Evolutionary conservation across 805 yeast genomes (phyloP).

Genomic region (Kluyveromyces aestuarii): DNA sequence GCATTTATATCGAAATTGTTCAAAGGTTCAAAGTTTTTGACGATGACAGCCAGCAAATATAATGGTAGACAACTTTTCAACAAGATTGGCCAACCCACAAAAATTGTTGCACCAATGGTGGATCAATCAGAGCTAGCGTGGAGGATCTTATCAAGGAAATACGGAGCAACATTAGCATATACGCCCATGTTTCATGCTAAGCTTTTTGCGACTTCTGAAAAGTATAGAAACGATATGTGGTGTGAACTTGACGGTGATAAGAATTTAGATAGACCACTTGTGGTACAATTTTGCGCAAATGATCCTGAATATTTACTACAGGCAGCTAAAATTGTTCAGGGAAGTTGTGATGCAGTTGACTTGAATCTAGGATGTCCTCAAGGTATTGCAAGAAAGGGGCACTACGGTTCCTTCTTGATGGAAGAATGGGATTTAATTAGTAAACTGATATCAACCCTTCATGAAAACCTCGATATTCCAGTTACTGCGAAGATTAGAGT

Average conservation of each 20-base stretch:
- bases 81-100: slow-evolving; percentile 63
- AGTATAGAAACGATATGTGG: slow-evolving; percentile 73
- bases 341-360: slow-evolving; percentile 91
- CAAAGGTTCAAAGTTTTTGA: background rate
- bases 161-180: slow-evolving; percentile 91
- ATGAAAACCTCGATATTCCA: slow-evolving; percentile 67
- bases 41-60: slow-evolving; percentile 9
- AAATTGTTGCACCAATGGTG: slow-evolving; percentile 97
- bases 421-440: slow-evolving; percentile 89
- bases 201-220: slow-evolving; percentile 73
- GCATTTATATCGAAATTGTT: background rate
- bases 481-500: slow-evolving; percentile 95
- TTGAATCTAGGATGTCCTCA: slow-evolving; percentile 97
- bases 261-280: slow-evolving; percentile 67
- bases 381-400: slow-evolving; percentile 91
- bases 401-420: slow-evolving; percentile 92
- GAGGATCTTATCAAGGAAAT: slow-evolving; percentile 75
- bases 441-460: slow-evolving; percentile 61
- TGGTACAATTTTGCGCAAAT: slow-evolving; percentile 95
- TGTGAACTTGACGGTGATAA: slow-evolving; percentile 63
- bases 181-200: slow-evolving; percentile 97
- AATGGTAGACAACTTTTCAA: slow-evolving; percentile 65
- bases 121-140: slow-evolving; percentile 95
- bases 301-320: slow-evolving; percentile 74
- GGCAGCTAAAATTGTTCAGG: slow-evolving; percentile 78